Evolutionary conservation across 805 yeast genomes (phyloP), one percentile per base, ranked within the genome.

Genomic region (Kodamaea kaohsiungensis): DNA sequence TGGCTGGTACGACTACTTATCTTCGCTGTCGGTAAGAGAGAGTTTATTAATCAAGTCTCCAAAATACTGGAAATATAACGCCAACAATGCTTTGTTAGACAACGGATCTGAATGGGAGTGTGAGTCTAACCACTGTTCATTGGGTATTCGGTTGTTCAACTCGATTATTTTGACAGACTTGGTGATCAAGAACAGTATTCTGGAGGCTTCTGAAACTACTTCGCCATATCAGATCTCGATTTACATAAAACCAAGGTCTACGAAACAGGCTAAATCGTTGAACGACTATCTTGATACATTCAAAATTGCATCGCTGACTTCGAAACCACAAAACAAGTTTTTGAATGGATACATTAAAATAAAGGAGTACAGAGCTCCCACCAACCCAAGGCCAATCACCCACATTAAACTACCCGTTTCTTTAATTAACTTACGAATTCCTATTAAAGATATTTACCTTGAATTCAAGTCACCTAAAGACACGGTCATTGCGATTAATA

Each of bases 1-100:
- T 25, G 80, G 80, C 0, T 75, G 79, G 79, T 75, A 67, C 54
- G 76, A 74, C 56, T 72, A 66, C 57, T 56, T 72, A 16, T 47
- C 45, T 16, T 52, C 51, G 13, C 48, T 38, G 33, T 54, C 51
- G 18, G 55, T 65, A 13, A 62, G 57, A 53, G 63, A 51, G 19
- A 43, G 45, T 38, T 16, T 49, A 13, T 38, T 46, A 65, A 7
- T 57, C 18, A 63, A 59, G n/a, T 60, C 67, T 2, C 63, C 69
- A 0, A 53, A 57, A 7, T 50, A 61, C 22, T 59, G 71, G 68
- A 65, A 69, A 48, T 68, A 51, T 50, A 73, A 76, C 57, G 80
- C 79, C 10, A 76, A 75, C 58, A 73, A 71, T 52, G 62, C 67
- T 2, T 57, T 76, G 17, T 55, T 70, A 5, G 77, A 76, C 52